Base-by-base conservation (phyloP, 1,284 basidiomycete genomes). In the Trametes polyzona region DNA sequence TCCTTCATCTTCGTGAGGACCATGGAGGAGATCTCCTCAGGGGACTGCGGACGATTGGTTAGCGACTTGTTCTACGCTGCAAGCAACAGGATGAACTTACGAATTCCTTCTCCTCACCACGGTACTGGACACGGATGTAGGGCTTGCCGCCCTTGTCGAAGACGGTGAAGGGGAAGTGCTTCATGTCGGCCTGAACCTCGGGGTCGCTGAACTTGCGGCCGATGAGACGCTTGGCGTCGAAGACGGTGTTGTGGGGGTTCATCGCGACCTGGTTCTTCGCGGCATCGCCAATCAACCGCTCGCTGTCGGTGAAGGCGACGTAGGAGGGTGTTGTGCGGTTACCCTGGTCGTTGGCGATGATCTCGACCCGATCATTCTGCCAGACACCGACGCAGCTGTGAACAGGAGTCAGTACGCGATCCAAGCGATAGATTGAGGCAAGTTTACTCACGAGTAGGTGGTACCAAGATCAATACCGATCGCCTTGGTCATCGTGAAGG, bases 311-410 rank as follows among this genome's bases (percentile, higher is more conserved):
- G 86, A 99, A 98, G 68, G 96, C 95, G 77, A 98, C 96, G 79
- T 98, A 98, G 67, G 96, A 99, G 57, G 96, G 96, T 57, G 96
- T 98, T 69, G 96, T 98, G 68, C 96, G 88, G 88, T 98, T 98
- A 73, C 96, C 96, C 92, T 97, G 95, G 82, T 97, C 95, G 78
- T 96, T 95, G 79, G 93, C 91, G 74, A 95, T 95, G 80, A 96
- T 96, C 81, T 98, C 96, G 65, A 98, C 96, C 72, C 95, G 93
- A 83, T 98, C 95, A 69, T 97, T 95, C 81, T 95, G 92, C 95
- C 95, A 98, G 65, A 97, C 95, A 83, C 92, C 95, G 68, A 96
- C 88, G 73, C 88, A 90, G 17, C 88, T 90, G 75, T 27, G 57
- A 26, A 61, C 30, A 23, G 27, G 23, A 47, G 62, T 41, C 57